These are phyloP conservation scores for Kuraishia hungarica DNA, from an alignment of 805 yeast genomes.

Conservation along the genomic window DNA sequence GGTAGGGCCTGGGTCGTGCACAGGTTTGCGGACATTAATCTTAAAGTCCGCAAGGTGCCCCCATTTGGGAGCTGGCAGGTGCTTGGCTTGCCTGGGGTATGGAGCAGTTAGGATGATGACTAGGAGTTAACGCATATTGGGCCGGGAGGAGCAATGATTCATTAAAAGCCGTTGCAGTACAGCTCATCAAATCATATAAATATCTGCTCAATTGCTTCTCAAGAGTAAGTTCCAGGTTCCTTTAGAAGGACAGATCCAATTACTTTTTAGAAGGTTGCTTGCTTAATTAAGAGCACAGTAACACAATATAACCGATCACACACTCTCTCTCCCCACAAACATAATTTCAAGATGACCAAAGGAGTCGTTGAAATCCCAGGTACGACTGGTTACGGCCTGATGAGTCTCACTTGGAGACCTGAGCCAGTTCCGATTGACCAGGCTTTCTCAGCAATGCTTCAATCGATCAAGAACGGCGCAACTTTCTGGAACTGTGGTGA, in stretches of 20 bases:
- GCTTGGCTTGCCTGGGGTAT: too few species aligned
- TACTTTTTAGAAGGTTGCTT: too few species aligned
- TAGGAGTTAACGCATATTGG: too few species aligned
- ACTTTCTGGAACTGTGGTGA: conserved; percentile 66
- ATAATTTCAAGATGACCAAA: neutral
- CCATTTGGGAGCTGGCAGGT: too few species aligned
- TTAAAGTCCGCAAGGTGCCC: neutral
- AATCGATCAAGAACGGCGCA: conserved; percentile 40
- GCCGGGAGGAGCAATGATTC: too few species aligned
- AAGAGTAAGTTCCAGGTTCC: neutral
- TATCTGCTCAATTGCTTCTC: neutral
- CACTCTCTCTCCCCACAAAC: neutral
- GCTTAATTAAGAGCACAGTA: too few species aligned
- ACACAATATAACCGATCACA: too few species aligned
- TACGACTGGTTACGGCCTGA: conserved; percentile 63
- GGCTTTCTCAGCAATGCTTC: conserved; percentile 45
- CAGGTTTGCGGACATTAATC: neutral
- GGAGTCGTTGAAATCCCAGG: conserved; percentile 14
- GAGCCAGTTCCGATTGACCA: conserved; percentile 43
- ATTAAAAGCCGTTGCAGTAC: neutral
- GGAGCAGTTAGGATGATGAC: too few species aligned
- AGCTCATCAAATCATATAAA: neutral
- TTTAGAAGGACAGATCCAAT: too few species aligned
- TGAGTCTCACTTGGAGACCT: conserved; percentile 72
- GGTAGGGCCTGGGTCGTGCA: neutral